A percentile compares a stretch with the other conserved stretches of the same genome.
These are phyloP conservation scores for Oryza longistaminata DNA, from an alignment of 176 grass and related monocot genomes.

Conservation along the genomic window DNA sequence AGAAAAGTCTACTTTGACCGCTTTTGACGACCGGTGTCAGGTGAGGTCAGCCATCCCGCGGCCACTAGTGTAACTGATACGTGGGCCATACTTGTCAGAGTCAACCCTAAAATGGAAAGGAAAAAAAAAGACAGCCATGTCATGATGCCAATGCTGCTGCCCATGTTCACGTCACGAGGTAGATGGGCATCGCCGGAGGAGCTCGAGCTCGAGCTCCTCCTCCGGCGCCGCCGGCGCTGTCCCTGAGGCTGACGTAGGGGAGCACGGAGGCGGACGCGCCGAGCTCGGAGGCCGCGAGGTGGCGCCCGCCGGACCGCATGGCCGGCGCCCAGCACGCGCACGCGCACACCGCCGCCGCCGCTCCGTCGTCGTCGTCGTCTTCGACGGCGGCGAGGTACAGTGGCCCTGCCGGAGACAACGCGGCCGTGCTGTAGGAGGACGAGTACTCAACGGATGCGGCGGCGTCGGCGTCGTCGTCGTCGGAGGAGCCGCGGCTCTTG, in stretches of 20 bases:
- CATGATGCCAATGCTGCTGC: too few species aligned
- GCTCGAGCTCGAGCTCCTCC: not conserved
- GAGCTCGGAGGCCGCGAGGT: slow-evolving; percentile 47
- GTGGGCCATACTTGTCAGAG: not conserved
- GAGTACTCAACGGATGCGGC: not conserved
- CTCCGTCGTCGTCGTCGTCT: not conserved
- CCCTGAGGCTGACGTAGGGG: slow-evolving; percentile 52
- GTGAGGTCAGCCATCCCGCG: not conserved
- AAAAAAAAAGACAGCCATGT: too few species aligned
- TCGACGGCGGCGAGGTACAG: slow-evolving; percentile 36
- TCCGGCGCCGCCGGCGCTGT: not conserved
- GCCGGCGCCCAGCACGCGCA: slow-evolving; percentile 42
- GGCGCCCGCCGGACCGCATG: slow-evolving; percentile 20
- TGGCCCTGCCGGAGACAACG: not conserved
- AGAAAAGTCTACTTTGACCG: not conserved
- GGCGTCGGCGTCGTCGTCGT: not conserved
- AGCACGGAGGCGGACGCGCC: slow-evolving; percentile 7
- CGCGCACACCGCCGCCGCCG: not conserved
- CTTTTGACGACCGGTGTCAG: not conserved
- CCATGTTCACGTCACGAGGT: slow-evolving; percentile 58
- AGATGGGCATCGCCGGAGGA: slow-evolving; percentile 49
- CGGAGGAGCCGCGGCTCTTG: slow-evolving; percentile 16
- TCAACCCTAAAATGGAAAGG: not conserved
- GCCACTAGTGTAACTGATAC: not conserved
- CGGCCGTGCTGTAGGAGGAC: not conserved